These are phyloP conservation scores for Alloteropsis semialata DNA, from an alignment of 176 grass and related monocot species.

Conservation along the genomic window DNA sequence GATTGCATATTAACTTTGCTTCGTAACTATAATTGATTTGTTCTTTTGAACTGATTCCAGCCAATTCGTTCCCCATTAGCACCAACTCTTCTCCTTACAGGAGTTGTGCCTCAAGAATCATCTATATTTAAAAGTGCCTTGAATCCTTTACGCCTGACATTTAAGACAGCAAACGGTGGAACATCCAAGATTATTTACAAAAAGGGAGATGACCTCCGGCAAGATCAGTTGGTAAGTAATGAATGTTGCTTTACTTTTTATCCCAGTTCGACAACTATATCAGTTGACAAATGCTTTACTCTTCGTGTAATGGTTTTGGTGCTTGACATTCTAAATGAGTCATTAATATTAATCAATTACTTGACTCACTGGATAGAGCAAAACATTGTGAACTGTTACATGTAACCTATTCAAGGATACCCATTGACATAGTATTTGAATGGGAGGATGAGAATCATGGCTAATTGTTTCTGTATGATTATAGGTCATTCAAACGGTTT, in stretches of 20 bases:
- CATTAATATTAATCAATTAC: conserved; percentile 5
- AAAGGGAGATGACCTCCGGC: conserved; percentile 92
- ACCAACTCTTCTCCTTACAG: conserved; percentile 64
- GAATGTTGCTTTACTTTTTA: conserved; percentile 11
- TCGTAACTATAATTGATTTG: conserved; percentile 23
- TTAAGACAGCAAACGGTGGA: conserved; percentile 64
- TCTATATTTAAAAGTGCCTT: conserved; percentile 89
- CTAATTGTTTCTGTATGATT: conserved; percentile 11
- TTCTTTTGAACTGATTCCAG: conserved; percentile 39
- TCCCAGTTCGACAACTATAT: too few species aligned
- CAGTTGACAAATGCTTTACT: neutral
- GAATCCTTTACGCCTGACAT: conserved; percentile 80
- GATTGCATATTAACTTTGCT: conserved; percentile 3
- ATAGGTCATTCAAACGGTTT: conserved; percentile 95
- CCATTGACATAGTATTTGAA: conserved; percentile 3
- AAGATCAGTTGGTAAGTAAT: conserved; percentile 91
- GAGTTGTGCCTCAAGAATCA: conserved; percentile 78
- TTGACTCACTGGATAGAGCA: neutral
- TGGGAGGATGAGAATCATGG: conserved; percentile 10
- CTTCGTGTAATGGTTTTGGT: neutral
- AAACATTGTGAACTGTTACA: neutral
- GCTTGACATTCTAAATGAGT: neutral
- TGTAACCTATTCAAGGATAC: neutral
- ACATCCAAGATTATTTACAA: conserved; percentile 88
- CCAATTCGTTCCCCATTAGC: conserved; percentile 86